These are phyloP conservation scores for Lactuca saligna DNA, from an alignment of 129 eudicot species.

Conservation along the genomic window DNA sequence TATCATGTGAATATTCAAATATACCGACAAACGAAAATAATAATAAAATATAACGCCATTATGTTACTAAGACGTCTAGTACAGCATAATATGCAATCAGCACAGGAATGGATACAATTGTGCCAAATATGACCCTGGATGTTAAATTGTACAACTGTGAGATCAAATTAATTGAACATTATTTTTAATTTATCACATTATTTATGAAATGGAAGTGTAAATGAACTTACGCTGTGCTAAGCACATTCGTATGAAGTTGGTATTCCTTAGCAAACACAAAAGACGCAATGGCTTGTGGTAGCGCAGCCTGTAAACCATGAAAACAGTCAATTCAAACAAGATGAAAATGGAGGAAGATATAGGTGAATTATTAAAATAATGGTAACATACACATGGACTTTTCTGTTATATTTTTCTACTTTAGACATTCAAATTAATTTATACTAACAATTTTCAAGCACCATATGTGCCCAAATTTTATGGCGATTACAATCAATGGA, in stretches of 20 bases:
- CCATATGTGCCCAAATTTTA: too few species aligned
- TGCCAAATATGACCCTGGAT: conserved; percentile 17
- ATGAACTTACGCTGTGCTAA: conserved; percentile 62
- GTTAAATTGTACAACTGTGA: not conserved
- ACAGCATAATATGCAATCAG: conserved; percentile 6
- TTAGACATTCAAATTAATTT: too few species aligned
- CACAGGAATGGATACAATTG: conserved; percentile 14
- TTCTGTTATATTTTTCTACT: too few species aligned
- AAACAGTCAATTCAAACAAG: not conserved
- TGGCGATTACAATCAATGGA: too few species aligned
- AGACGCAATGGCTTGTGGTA: conserved; percentile 51
- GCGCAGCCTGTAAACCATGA: conserved; percentile 38
- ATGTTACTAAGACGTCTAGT: not conserved
- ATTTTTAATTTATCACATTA: not conserved
- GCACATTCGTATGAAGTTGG: conserved; percentile 50
- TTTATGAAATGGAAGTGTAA: too few species aligned
- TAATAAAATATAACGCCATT: not conserved
- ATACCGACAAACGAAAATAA: not conserved
- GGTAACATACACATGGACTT: not conserved
- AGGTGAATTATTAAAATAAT: too few species aligned
- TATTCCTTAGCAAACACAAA: conserved; percentile 65
- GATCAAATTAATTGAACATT: not conserved
- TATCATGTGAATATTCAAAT: not conserved
- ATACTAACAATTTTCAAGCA: too few species aligned
- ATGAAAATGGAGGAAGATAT: not conserved